phyloP scores from a whole-genome alignment of 805 yeast genomes.

The Candida mattraensis region DNA sequence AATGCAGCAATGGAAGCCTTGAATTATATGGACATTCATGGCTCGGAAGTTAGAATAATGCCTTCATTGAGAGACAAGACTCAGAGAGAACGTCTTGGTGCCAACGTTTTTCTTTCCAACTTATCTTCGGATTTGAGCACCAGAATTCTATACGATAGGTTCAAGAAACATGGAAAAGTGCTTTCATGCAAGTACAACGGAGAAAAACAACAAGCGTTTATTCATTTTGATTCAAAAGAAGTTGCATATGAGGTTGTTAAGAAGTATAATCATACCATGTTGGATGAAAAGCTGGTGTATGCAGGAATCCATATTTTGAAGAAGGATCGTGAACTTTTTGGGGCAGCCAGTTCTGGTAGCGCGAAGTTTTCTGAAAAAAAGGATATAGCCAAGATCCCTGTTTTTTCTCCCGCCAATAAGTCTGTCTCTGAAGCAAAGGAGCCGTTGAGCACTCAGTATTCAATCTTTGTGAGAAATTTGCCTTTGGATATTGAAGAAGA shows the following conservation, averaged over 20 bases:
- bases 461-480: conserved; percentile 33
- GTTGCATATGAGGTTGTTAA: conserved; percentile 39
- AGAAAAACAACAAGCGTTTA: conserved; percentile 34
- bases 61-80: conserved; percentile 48
- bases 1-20: conserved; percentile 54
- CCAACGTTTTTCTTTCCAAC: conserved; percentile 51
- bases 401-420: conserved; percentile 14
- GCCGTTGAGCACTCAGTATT: conserved; percentile 25
- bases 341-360: conserved; percentile 8
- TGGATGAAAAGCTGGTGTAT: conserved; percentile 25
- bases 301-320: conserved; percentile 32
- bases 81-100: conserved; percentile 43
- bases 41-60: conserved; percentile 54
- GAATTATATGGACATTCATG: conserved; percentile 45
- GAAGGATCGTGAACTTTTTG: conserved; percentile 28
- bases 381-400: conserved; percentile 15
- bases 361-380: conserved; percentile 6
- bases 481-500: conserved; percentile 29
- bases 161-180: conserved; percentile 28
- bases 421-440: conserved; percentile 4
- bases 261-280: conserved; percentile 22
- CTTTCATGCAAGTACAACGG: conserved; percentile 33
- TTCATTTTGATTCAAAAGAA: conserved; percentile 39
- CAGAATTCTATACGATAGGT: conserved; percentile 29
- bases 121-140: conserved; percentile 38